A percentile compares a stretch with the other conserved stretches of the same genome.
Conservation (phyloP, 257 asterid genomes). For the Petrea volubilis region DNA sequence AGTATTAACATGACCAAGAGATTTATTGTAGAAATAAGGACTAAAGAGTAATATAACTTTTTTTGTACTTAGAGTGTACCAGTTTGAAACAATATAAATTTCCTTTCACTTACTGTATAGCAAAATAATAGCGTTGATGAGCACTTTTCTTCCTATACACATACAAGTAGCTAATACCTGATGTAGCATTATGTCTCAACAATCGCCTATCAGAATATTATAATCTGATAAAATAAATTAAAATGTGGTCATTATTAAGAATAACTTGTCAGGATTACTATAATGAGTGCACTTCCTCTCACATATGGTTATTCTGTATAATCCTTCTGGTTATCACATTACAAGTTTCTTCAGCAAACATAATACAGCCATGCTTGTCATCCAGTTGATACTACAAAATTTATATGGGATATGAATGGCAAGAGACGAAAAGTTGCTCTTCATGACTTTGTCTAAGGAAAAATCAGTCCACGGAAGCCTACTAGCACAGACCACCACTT, state of each 20-base stretch:
- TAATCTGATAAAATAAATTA: neutral
- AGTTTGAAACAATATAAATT: conserved; percentile 6
- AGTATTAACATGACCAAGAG: conserved; percentile 6
- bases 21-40: neutral
- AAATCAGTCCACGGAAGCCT: no score
- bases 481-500: no score
- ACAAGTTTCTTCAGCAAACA: neutral
- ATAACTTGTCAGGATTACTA: neutral
- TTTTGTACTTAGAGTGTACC: conserved; percentile 21
- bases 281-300: neutral
- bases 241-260: neutral
- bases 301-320: neutral
- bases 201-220: neutral
- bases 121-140: neutral
- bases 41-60: conserved; percentile 15
- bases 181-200: neutral
- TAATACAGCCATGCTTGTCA: no score
- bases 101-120: conserved; percentile 18
- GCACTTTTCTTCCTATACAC: neutral
- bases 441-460: no score
- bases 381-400: no score
- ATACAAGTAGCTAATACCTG: conserved; percentile 2
- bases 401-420: no score
- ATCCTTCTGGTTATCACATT: neutral
- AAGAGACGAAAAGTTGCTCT: no score